These are phyloP conservation scores for Aschersonia sp. DNA, from an alignment of 2,329 filamentous ascomycete species.

Conservation along the genomic window DNA sequence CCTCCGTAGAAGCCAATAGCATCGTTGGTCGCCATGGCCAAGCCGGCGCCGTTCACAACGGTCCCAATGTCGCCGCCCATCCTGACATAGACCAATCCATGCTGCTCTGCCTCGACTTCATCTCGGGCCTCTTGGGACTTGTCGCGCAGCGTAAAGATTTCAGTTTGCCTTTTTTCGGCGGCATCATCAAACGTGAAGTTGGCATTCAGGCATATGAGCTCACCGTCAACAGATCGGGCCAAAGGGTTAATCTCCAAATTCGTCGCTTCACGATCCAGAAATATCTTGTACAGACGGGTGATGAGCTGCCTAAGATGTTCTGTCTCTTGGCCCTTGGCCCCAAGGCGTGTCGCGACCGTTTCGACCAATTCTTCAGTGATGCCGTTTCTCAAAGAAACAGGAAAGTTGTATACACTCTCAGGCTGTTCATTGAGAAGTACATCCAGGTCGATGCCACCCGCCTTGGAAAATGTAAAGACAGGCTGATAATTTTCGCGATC, in stretches of 20 bases:
- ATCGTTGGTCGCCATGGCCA: constrained; percentile 87
- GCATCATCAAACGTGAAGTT: constrained; percentile 34
- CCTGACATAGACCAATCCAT: constrained; percentile 70
- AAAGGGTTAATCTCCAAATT: constrained; percentile 27
- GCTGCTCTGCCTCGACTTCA: constrained; percentile 27
- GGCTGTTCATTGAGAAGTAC: constrained; percentile 4
- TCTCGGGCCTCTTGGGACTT: constrained; percentile 15
- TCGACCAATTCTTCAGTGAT: constrained; percentile 11
- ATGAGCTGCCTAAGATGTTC: constrained; percentile 10
- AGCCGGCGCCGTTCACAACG: constrained; percentile 75
- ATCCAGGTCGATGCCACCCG: constrained; percentile 7
- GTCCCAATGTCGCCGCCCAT: constrained; percentile 55
- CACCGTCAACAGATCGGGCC: constrained; percentile 11
- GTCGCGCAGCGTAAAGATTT: constrained; percentile 23
- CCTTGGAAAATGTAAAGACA: constrained; percentile 19
- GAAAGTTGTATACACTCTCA: constrained; percentile 6
- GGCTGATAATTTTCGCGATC: constrained; percentile 26
- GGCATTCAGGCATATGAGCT: constrained; percentile 19
- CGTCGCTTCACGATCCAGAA: constrained; percentile 30
- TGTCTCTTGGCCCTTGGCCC: background rate
- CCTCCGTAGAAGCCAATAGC: constrained; percentile 56
- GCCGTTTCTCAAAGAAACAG: constrained; percentile 12
- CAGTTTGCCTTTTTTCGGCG: constrained; percentile 23
- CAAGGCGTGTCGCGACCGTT: constrained; percentile 5
- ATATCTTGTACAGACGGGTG: constrained; percentile 18